Evolutionary conservation across 2,329 filamentous ascomycete species (phyloP).

Genomic region (Annulohypoxylon truncatum): DNA sequence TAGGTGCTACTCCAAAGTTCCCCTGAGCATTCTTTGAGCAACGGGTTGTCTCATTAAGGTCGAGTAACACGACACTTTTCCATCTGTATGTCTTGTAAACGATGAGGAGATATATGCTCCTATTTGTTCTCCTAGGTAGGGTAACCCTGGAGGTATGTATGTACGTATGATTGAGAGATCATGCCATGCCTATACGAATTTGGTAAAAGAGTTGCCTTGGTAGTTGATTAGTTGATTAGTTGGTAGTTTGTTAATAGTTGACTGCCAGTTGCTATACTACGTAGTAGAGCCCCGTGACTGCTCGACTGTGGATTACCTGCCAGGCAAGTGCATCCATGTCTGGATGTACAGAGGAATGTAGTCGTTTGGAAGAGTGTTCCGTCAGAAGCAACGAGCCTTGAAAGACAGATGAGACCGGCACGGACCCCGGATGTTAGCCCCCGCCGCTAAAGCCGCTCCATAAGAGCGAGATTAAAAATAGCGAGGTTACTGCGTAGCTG

Average conservation of each 20-base stretch:
- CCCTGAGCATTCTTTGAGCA: not conserved
- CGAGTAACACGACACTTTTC: not conserved
- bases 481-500: not conserved
- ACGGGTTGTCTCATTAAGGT: not conserved
- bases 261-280: not conserved
- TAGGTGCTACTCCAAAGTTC: not conserved
- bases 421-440: conserved; percentile 3
- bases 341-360: not conserved
- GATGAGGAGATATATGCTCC: not conserved
- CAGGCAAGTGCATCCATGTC: not conserved
- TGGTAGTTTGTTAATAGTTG: not conserved
- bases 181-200: not conserved
- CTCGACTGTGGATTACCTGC: not conserved
- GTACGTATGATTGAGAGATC: not conserved
- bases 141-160: not conserved
- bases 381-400: not conserved
- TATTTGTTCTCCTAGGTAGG: not conserved
- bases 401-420: not conserved
- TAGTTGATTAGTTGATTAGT: not conserved
- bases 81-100: not conserved
- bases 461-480: conserved; percentile 26
- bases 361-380: not conserved
- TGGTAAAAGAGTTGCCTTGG: not conserved
- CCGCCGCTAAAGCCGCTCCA: conserved; percentile 14
- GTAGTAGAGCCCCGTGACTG: not conserved